Evolutionary conservation across 2,329 filamentous ascomycete species (phyloP).

Genomic region (Pseudocercospora vitis): DNA sequence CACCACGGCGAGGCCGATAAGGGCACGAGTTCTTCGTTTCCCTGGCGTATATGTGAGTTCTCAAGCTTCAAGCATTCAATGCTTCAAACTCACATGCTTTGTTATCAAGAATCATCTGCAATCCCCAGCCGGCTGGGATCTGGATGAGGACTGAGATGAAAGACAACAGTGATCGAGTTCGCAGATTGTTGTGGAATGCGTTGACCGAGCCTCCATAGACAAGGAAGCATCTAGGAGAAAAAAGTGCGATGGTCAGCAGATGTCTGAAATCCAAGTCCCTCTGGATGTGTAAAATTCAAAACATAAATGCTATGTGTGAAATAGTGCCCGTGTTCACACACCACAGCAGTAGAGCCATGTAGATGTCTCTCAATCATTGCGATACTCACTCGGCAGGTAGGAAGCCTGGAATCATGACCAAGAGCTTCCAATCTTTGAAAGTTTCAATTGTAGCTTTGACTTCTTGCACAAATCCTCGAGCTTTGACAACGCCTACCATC

Average conservation of each 20-base stretch:
- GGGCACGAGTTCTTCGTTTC: constrained; percentile 16
- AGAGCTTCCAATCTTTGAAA: constrained; percentile 33
- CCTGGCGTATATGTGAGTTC: background rate
- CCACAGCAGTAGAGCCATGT: too few relatives aligned
- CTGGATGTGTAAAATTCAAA: too few relatives aligned
- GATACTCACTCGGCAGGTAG: constrained; percentile 36
- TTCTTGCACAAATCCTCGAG: constrained; percentile 32
- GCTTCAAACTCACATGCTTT: background rate
- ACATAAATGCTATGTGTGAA: too few relatives aligned
- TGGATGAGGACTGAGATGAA: constrained; percentile 38
- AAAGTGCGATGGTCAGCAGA: too few relatives aligned
- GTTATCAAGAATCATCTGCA: constrained; percentile 24
- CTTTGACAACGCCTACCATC: constrained; percentile 31
- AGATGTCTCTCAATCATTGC: too few relatives aligned
- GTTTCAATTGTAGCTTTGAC: constrained; percentile 35
- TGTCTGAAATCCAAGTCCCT: too few relatives aligned
- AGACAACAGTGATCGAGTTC: constrained; percentile 34
- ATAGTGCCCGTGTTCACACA: too few relatives aligned
- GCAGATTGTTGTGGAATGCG: constrained; percentile 34
- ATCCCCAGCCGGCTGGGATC: constrained; percentile 33
- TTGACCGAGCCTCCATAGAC: constrained; percentile 41
- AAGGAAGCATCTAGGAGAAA: constrained; percentile 37
- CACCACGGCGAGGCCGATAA: constrained; percentile 30
- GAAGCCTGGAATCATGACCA: constrained; percentile 33
- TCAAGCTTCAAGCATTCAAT: background rate